Conservation (phyloP, 1,284 basidiomycete species). For the Moesziomyces antarcticus region DNA sequence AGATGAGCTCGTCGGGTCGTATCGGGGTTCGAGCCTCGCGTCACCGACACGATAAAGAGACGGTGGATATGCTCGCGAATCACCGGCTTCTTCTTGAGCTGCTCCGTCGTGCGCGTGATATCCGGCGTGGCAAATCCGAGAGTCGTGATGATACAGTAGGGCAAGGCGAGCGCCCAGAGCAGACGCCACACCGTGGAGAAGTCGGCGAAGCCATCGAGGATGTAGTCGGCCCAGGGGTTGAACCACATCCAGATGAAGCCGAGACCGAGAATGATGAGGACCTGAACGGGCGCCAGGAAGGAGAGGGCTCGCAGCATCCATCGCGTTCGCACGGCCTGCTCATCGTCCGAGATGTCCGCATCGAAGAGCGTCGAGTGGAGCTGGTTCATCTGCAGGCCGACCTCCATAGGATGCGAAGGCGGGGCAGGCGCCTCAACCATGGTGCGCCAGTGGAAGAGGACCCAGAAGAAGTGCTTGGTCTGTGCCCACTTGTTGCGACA, state of each 20-base stretch:
- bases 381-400: slow-evolving; percentile 69
- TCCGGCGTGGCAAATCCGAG: slow-evolving; percentile 66
- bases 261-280: slow-evolving; percentile 66
- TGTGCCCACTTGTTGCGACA: slow-evolving; percentile 22
- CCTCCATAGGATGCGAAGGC: slow-evolving; percentile 68
- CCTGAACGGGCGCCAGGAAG: slow-evolving; percentile 66
- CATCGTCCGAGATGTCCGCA: slow-evolving; percentile 66
- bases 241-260: slow-evolving; percentile 68
- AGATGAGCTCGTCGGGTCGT: slow-evolving; percentile 68
- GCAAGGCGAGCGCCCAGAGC: slow-evolving; percentile 67
- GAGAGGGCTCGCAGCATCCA: slow-evolving; percentile 65
- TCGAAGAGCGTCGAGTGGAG: slow-evolving; percentile 69
- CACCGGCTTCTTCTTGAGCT: slow-evolving; percentile 68
- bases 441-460: slow-evolving; percentile 67
- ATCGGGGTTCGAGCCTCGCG: slow-evolving; percentile 69
- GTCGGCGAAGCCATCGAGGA: slow-evolving; percentile 64
- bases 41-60: slow-evolving; percentile 69
- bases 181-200: slow-evolving; percentile 69
- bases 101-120: slow-evolving; percentile 66
- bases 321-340: slow-evolving; percentile 68
- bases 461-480: slow-evolving; percentile 45
- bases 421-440: slow-evolving; percentile 62
- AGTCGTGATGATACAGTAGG: slow-evolving; percentile 69
- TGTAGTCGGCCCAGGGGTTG: slow-evolving; percentile 67
- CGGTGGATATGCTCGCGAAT: slow-evolving; percentile 69